Conservation (phyloP, 257 asterid genomes). For the Nicotiana obtusifolia region DNA sequence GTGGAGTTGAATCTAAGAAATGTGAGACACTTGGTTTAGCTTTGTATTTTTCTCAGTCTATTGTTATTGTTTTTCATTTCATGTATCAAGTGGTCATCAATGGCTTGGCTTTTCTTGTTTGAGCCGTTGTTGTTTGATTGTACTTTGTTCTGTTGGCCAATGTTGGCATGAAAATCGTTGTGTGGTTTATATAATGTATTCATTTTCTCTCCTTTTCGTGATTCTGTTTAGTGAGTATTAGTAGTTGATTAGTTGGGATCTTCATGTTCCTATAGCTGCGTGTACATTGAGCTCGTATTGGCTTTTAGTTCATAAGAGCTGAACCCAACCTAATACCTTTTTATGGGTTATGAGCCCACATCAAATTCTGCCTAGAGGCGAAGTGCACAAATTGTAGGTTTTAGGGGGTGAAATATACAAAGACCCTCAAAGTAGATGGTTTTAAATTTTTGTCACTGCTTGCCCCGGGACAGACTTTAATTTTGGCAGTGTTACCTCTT, state of each 20-base stretch:
- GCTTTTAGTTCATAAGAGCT: too few relatives aligned
- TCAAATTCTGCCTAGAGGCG: too few relatives aligned
- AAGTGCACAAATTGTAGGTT: too few relatives aligned
- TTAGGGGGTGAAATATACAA: too few relatives aligned
- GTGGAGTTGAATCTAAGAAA: slow-evolving; percentile 33
- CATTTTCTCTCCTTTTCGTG: neutral
- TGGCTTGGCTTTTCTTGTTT: neutral
- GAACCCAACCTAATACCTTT: too few relatives aligned
- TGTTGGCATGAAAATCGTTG: neutral
- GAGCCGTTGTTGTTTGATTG: neutral
- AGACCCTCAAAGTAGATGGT: too few relatives aligned
- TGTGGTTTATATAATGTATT: neutral
- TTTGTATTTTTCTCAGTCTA: neutral
- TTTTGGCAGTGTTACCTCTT: too few relatives aligned
- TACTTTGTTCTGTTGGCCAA: neutral
- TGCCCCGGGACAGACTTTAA: too few relatives aligned
- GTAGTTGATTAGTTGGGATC: neutral
- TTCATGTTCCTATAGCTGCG: neutral
- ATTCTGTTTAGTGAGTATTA: neutral
- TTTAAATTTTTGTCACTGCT: too few relatives aligned
- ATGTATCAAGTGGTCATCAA: neutral
- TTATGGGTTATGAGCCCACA: too few relatives aligned
- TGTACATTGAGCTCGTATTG: too few relatives aligned
- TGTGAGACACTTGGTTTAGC: neutral
- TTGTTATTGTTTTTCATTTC: neutral